Evolutionary conservation across 2,329 filamentous ascomycete genomes (phyloP).

Genomic region (Ceratocystis albifundus): DNA sequence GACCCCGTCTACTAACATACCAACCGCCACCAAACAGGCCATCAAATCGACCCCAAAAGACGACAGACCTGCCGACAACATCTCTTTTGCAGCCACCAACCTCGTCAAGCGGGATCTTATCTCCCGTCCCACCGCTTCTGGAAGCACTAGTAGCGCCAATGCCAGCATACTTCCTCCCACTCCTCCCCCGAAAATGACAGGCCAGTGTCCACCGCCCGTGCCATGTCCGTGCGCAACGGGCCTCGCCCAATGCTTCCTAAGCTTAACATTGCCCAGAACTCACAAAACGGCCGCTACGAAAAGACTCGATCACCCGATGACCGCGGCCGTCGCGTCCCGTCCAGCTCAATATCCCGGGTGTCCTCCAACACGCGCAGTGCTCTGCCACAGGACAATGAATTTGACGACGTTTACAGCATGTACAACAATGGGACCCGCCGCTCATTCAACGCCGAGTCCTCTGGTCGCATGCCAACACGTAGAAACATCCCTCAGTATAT

Average conservation of each 20-base stretch:
- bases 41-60: slow-evolving; percentile 51
- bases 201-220: slow-evolving; percentile 39
- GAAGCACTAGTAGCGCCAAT: slow-evolving; percentile 29
- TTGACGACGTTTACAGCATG: slow-evolving; percentile 31
- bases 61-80: slow-evolving; percentile 68
- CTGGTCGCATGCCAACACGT: slow-evolving; percentile 33
- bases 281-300: slow-evolving; percentile 44
- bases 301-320: slow-evolving; percentile 41
- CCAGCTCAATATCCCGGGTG: slow-evolving; percentile 18
- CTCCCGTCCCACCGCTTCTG: slow-evolving; percentile 59
- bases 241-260: slow-evolving; percentile 50
- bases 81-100: slow-evolving; percentile 87
- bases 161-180: slow-evolving; percentile 91
- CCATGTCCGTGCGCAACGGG: slow-evolving; percentile 50
- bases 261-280: slow-evolving; percentile 49
- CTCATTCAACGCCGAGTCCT: slow-evolving; percentile 33
- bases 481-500: slow-evolving; percentile 49
- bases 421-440: slow-evolving; percentile 31
- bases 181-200: slow-evolving; percentile 88
- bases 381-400: slow-evolving; percentile 16
- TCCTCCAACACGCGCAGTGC: slow-evolving; percentile 23
- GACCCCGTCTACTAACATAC: slow-evolving; percentile 13
- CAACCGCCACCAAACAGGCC: slow-evolving; percentile 31
- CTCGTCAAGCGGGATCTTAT: slow-evolving; percentile 72
- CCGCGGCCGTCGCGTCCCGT: slow-evolving; percentile 13